These are phyloP conservation scores for Fraxinus albicans DNA, from an alignment of 305 asterid genomes.

Conservation along the genomic window DNA sequence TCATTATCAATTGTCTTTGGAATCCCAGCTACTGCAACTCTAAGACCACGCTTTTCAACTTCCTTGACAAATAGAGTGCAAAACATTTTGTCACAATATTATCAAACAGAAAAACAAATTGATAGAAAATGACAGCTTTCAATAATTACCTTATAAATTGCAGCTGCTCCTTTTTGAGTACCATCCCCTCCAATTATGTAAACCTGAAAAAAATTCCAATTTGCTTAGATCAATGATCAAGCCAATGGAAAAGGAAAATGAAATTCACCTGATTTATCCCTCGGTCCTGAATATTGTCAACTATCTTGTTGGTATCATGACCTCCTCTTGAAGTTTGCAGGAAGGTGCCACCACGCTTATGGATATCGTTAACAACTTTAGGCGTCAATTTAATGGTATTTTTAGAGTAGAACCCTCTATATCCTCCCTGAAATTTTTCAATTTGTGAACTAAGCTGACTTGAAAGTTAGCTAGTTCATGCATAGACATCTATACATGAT, in stretches of 20 bases:
- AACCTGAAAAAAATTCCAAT: slow-evolving; percentile 41
- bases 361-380: slow-evolving; percentile 77
- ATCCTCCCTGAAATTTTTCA: slow-evolving; percentile 70
- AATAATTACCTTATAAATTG: slow-evolving; percentile 66
- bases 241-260: neutral
- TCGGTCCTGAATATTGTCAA: slow-evolving; percentile 91
- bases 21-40: slow-evolving; percentile 77
- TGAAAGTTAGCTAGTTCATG: neutral
- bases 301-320: slow-evolving; percentile 90
- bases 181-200: slow-evolving; percentile 99
- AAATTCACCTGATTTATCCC: slow-evolving; percentile 78
- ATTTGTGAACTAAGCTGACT: neutral
- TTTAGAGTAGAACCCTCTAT: slow-evolving; percentile 87
- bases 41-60: slow-evolving; percentile 81
- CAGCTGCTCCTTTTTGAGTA: slow-evolving; percentile 92
- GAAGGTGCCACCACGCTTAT: slow-evolving; percentile 94
- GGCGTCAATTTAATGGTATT: slow-evolving; percentile 79
- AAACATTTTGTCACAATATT: slow-evolving; percentile 7
- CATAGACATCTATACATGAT: slow-evolving; percentile 1
- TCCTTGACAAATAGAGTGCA: slow-evolving; percentile 51
- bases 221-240: neutral
- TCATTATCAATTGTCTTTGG: slow-evolving; percentile 58
- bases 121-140: slow-evolving; percentile 12
- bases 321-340: slow-evolving; percentile 97
- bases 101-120: slow-evolving; percentile 16